Evolutionary conservation across 2,329 filamentous ascomycete genomes (phyloP), one percentile per base, ranked within the genome.

Genomic region (Aspergillus texensis): DNA sequence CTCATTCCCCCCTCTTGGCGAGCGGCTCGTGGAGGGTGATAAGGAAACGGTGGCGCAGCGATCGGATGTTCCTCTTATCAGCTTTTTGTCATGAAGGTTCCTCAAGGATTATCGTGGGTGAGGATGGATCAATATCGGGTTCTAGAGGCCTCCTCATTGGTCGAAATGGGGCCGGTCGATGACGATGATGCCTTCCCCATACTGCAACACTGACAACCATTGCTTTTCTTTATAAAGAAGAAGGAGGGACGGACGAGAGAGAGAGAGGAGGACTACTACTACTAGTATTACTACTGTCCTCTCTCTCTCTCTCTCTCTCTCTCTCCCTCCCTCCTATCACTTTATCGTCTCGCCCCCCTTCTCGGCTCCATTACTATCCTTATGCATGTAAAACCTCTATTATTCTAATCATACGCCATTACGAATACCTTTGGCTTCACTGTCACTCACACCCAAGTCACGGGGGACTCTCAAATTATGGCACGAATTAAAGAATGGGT

Each of bases 401-500:
- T 32, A 9, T 52, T 32, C 28, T 12, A 21, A n/a, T 32, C 14
- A 32, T 32, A 52, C 6, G 19, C 39, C 16, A 41, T 6, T 41
- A 41, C 39, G n/a, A 9, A 9, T 41, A 19, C 39, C 19, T n/a
- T 41, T 9, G 6, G 6, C 39, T n/a, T 19, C 39, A n/a, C 39
- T n/a, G 6, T 41, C 39, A 19, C 39, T 48, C 21, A 24, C 21
- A 26, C 24, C 21, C 12, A 26, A 48, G 45, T 26, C 16, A 14
- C 32, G 9, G 28, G 6, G 2, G 2, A 39, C 4, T 21, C 21
- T 26, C 52, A 41, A 58, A 71, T 57, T 36, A 77, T 75, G 74
- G 62, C 69, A 32, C 71, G 60, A 32, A 57, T 78, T 45, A 71
- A 70, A 62, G 69, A 66, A 65, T 67, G 70, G 50, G 71, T 80